Percentiles rank a stretch among this genome's conserved stretches.
phyloP scores from a whole-genome alignment of 805 yeast genomes.

The Candida boidinii region DNA sequence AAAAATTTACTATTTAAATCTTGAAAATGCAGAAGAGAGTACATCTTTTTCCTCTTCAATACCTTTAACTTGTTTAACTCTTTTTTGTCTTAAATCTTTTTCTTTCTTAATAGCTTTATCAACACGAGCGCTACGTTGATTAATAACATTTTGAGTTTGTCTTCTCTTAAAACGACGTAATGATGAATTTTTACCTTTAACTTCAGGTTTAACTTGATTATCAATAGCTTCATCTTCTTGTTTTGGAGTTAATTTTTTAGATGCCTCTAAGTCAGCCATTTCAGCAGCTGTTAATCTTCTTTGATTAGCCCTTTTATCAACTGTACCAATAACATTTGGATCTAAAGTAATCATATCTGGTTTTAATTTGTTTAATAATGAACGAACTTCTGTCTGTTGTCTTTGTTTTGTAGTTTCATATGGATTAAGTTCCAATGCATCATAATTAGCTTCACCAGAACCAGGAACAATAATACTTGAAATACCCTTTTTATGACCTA shows the following conservation, averaged over 20 bases:
- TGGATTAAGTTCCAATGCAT: constrained; percentile 89
- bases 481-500: constrained; percentile 73
- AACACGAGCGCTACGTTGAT: constrained; percentile 71
- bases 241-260: constrained; percentile 5
- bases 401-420: constrained; percentile 87
- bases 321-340: constrained; percentile 79
- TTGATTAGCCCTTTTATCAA: constrained; percentile 59
- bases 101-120: constrained; percentile 70
- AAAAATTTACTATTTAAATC: constrained; percentile 30
- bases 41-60: constrained; percentile 38
- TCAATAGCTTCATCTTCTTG: constrained; percentile 21
- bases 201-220: constrained; percentile 55
- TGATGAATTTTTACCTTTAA: constrained; percentile 75
- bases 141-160: constrained; percentile 77
- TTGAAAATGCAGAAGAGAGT: constrained; percentile 38
- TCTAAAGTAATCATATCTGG: constrained; percentile 91
- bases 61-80: constrained; percentile 35
- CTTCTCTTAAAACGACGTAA: constrained; percentile 74
- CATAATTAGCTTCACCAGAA: constrained; percentile 95
- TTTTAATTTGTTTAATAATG: constrained; percentile 75
- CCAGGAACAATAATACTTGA: constrained; percentile 92
- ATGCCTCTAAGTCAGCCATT: constrained; percentile 31
- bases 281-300: constrained; percentile 60
- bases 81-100: constrained; percentile 56
- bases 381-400: constrained; percentile 85